phyloP scores from a whole-genome alignment of 2,329 filamentous ascomycete genomes.

The Ophiostoma tasmaniense region DNA sequence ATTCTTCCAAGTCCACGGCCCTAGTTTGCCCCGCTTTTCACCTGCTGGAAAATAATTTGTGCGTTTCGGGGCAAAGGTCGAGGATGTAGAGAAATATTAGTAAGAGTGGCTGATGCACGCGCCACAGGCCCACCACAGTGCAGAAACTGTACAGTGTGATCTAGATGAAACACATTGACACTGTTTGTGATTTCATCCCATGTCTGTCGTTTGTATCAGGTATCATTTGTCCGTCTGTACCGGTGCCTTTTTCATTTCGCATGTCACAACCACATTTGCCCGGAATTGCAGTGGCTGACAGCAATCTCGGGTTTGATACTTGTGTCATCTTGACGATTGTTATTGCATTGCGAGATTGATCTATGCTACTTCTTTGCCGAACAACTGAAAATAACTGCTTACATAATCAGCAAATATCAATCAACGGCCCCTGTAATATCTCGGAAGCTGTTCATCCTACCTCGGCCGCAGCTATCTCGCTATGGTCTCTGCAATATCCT shows the following conservation, averaged over 20 bases:
- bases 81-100: conserved; percentile 8
- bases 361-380: not conserved
- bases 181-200: not conserved
- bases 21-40: conserved; percentile 5
- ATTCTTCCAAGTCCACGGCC: conserved; percentile 8
- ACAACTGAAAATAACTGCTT: too few species aligned
- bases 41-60: conserved; percentile 17
- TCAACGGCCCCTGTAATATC: too few species aligned
- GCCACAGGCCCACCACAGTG: conserved; percentile 5
- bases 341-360: too few species aligned
- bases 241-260: not conserved
- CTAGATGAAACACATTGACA: not conserved
- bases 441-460: too few species aligned
- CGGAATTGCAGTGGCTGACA: not conserved
- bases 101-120: not conserved
- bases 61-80: conserved; percentile 13
- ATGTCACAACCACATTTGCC: not conserved
- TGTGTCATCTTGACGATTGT: not conserved
- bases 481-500: too few species aligned
- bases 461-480: too few species aligned
- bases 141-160: not conserved
- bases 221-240: too few species aligned
- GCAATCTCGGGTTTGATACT: not conserved
- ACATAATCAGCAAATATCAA: too few species aligned
- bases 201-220: not conserved